These are phyloP conservation scores for Hirsutella thompsonii DNA, from an alignment of 2,329 filamentous ascomycete species.

Conservation along the genomic window DNA sequence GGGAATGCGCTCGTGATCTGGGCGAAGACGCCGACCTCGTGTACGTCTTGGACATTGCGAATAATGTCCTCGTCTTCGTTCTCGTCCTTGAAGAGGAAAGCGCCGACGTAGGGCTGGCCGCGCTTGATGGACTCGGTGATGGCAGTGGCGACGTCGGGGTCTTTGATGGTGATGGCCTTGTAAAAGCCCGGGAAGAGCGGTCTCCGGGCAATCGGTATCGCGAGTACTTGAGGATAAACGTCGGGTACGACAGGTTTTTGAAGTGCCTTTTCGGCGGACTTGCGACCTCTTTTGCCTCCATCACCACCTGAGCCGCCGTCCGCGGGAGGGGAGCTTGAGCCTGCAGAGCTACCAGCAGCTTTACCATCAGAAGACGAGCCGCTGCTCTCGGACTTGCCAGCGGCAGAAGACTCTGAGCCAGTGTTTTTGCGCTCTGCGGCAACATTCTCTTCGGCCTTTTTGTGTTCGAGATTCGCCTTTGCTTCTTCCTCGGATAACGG, in stretches of 20 bases:
- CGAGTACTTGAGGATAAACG: constrained; percentile 94
- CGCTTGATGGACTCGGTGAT: constrained; percentile 96
- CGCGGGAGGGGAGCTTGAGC: constrained; percentile 31
- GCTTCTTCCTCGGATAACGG: constrained; percentile 39
- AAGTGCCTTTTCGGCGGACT: constrained; percentile 59
- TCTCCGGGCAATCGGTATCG: constrained; percentile 86
- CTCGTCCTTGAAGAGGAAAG: constrained; percentile 94
- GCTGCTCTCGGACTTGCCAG: constrained; percentile 30
- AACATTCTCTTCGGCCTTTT: constrained; percentile 32
- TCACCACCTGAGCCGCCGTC: constrained; percentile 45
- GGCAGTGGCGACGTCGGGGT: constrained; percentile 79
- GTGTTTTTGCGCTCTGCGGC: constrained; percentile 31
- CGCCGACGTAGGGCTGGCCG: constrained; percentile 92
- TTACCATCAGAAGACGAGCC: constrained; percentile 36
- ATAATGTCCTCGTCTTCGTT: constrained; percentile 90
- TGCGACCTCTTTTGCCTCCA: constrained; percentile 60
- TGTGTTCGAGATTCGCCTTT: constrained; percentile 36
- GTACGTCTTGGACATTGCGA: constrained; percentile 77
- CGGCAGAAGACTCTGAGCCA: constrained; percentile 26
- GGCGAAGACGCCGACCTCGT: constrained; percentile 93
- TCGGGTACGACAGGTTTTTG: constrained; percentile 86
- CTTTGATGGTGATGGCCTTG: constrained; percentile 93
- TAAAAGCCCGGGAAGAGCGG: constrained; percentile 97
- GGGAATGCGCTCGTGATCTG: constrained; percentile 96
- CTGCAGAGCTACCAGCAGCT: constrained; percentile 39